phyloP scores from a whole-genome alignment of 176 grass and related monocot genomes.

The Metroxylon sagu region DNA sequence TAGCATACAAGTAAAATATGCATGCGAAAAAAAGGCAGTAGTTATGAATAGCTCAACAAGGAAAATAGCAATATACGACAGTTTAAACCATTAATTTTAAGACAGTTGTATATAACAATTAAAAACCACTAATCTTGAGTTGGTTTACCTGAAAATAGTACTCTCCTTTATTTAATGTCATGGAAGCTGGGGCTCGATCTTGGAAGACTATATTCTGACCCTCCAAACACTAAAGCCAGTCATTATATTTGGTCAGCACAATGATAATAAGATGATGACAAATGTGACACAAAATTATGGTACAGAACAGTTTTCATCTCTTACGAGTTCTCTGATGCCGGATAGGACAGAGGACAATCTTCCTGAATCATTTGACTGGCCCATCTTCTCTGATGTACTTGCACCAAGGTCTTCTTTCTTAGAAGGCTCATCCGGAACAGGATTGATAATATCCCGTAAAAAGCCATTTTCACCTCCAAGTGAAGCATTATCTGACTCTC shows the following conservation, averaged over 20 bases:
- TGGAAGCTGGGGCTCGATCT: constrained; percentile 35
- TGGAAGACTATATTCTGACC: constrained; percentile 45
- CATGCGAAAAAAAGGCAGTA: too few species aligned
- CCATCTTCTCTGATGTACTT: constrained; percentile 36
- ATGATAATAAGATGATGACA: constrained; percentile 5
- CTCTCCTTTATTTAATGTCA: constrained; percentile 31
- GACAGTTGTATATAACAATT: too few species aligned
- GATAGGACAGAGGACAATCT: constrained; percentile 37
- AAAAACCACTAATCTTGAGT: too few species aligned
- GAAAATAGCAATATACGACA: neutral
- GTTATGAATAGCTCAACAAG: neutral
- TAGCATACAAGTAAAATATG: too few species aligned
- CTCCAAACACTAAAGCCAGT: constrained; percentile 45
- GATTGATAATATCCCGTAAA: constrained; percentile 40
- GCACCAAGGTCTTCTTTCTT: constrained; percentile 27
- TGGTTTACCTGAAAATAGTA: constrained; percentile 49
- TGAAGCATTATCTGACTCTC: constrained; percentile 31
- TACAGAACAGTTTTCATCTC: constrained; percentile 24
- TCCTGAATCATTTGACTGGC: constrained; percentile 33
- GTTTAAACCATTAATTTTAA: too few species aligned
- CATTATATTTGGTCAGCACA: constrained; percentile 17
- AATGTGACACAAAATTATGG: neutral
- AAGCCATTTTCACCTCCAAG: constrained; percentile 65
- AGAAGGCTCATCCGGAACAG: constrained; percentile 19
- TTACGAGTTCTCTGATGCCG: constrained; percentile 61